phyloP scores from a whole-genome alignment of 2,329 filamentous ascomycete species.

The Alternaria triticina region DNA sequence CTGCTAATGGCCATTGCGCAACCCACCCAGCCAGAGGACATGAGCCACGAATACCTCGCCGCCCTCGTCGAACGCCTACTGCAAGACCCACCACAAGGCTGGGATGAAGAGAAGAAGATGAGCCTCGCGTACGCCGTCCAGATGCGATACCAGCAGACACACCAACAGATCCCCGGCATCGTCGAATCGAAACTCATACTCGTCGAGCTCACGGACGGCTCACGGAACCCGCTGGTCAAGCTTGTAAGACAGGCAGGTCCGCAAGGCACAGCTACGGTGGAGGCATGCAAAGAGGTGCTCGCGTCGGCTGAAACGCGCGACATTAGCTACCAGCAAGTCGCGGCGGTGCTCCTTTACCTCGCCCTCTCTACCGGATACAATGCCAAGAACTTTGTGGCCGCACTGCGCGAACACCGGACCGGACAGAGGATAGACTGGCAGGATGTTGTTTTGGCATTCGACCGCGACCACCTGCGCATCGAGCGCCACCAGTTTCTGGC shows the following conservation, averaged over 20 bases:
- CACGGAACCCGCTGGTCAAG: conserved; percentile 67
- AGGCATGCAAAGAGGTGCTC: conserved; percentile 68
- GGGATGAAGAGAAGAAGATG: conserved; percentile 75
- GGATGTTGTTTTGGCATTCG: conserved; percentile 78
- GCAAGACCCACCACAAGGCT: conserved; percentile 84
- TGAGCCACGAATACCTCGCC: conserved; percentile 74
- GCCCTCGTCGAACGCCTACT: conserved; percentile 85
- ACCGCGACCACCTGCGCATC: conserved; percentile 77
- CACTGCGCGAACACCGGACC: conserved; percentile 61
- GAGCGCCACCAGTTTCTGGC: conserved; percentile 80
- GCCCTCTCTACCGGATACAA: conserved; percentile 69
- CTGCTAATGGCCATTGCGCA: conserved; percentile 79
- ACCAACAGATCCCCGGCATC: conserved; percentile 71
- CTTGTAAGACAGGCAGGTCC: conserved; percentile 76
- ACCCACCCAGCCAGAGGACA: conserved; percentile 66
- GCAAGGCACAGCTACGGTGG: conserved; percentile 76
- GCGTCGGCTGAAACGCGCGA: conserved; percentile 64
- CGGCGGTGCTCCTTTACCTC: conserved; percentile 76
- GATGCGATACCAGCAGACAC: conserved; percentile 68
- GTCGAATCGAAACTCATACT: conserved; percentile 75
- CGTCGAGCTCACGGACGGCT: conserved; percentile 65
- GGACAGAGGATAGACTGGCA: conserved; percentile 68
- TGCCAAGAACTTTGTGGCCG: conserved; percentile 69
- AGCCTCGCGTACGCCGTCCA: conserved; percentile 69
- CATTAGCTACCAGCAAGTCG: conserved; percentile 81